Percentiles rank a stretch among this genome's conserved stretches.
phyloP scores from a whole-genome alignment of 108 stramenopile species.

The Fragilariopsis cylindrus region DNA sequence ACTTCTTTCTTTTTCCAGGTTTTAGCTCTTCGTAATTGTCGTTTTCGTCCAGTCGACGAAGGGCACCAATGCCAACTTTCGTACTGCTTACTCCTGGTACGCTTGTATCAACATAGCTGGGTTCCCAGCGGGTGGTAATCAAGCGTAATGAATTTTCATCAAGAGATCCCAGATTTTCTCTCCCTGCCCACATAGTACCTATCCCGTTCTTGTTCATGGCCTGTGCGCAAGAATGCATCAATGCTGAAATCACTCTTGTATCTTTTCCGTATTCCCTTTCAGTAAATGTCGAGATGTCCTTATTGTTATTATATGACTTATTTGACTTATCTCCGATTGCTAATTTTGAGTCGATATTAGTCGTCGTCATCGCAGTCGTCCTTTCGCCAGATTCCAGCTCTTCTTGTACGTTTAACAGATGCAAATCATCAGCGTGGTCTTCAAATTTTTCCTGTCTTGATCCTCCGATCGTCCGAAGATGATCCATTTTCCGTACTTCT shows the following conservation, averaged over 20 bases:
- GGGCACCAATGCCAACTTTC: constrained; percentile 47
- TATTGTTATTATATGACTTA: background rate
- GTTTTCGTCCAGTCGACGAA: constrained; percentile 39
- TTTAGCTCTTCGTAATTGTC: constrained; percentile 23
- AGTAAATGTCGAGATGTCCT: constrained; percentile 29
- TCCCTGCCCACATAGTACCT: constrained; percentile 83
- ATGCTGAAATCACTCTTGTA: constrained; percentile 60
- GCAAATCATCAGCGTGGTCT: constrained; percentile 27
- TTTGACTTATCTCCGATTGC: background rate
- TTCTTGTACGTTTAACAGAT: constrained; percentile 26
- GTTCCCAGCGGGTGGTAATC: constrained; percentile 57
- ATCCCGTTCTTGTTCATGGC: constrained; percentile 68
- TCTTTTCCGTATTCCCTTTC: constrained; percentile 80
- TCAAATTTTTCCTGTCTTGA: constrained; percentile 38
- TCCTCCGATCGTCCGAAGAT: constrained; percentile 75
- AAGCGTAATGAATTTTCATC: constrained; percentile 72
- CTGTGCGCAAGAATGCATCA: constrained; percentile 68
- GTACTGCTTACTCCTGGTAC: constrained; percentile 59
- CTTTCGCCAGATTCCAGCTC: background rate
- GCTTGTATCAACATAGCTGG: constrained; percentile 58
- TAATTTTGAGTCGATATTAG: background rate
- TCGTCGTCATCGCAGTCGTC: background rate
- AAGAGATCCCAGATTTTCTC: constrained; percentile 74
- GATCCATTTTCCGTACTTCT: constrained; percentile 71
- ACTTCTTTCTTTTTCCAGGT: constrained; percentile 31